A percentile compares a stretch with the other conserved stretches of the same genome.
Evolutionary conservation across 352 stramenopile species (phyloP).

Genomic region (Pythium brassicae): DNA sequence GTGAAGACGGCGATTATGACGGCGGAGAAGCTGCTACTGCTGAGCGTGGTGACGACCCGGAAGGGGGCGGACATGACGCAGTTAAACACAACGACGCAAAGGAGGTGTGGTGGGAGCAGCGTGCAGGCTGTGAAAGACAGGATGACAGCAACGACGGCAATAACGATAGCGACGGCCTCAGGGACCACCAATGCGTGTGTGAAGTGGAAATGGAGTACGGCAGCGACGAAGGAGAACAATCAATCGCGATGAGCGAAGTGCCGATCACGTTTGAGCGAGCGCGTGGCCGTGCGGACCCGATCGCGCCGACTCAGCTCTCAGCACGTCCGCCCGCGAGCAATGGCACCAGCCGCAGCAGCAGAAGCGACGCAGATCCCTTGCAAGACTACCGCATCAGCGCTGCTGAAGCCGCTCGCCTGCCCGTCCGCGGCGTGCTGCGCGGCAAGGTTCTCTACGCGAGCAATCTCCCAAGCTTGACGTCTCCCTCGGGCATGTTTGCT

Average conservation of each 20-base stretch:
- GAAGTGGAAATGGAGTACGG: slow-evolving; percentile 2
- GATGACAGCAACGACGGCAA: background rate
- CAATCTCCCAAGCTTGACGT: slow-evolving; percentile 19
- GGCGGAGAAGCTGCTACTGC: background rate
- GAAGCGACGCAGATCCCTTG: background rate
- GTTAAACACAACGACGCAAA: background rate
- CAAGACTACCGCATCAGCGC: background rate
- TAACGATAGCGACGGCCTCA: background rate
- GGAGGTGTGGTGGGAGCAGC: background rate
- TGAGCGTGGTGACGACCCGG: background rate
- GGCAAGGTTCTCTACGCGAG: slow-evolving; percentile 40
- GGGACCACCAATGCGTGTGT: background rate
- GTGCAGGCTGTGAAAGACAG: background rate
- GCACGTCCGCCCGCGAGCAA: background rate
- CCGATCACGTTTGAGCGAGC: slow-evolving; percentile 32
- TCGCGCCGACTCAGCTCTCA: background rate
- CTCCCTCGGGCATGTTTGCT: background rate
- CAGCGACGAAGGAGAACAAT: slow-evolving; percentile 31
- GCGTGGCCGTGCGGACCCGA: background rate
- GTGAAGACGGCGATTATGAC: slow-evolving; percentile 11
- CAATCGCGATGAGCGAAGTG: slow-evolving; percentile 37
- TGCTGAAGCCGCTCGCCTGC: slow-evolving; percentile 1
- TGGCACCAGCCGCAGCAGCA: background rate
- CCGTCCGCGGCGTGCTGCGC: slow-evolving; percentile 32
- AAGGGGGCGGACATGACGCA: background rate